A percentile compares a stretch with the other conserved stretches of the same genome.
These are phyloP conservation scores for Trichoderma sp. DNA, from an alignment of 2,329 filamentous ascomycete species.

Conservation along the genomic window DNA sequence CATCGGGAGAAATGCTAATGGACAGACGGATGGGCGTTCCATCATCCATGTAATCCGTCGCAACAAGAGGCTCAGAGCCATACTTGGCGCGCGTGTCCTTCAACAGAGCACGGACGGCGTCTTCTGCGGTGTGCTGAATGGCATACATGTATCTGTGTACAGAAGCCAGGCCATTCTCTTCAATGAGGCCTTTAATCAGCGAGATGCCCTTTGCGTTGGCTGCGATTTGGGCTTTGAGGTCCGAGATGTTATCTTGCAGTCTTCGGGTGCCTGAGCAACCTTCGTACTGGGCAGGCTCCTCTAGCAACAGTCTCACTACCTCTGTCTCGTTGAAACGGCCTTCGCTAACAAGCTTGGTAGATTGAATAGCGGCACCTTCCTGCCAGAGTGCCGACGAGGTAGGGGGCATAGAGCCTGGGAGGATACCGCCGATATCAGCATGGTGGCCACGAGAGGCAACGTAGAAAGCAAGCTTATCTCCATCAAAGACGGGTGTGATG, in stretches of 20 bases:
- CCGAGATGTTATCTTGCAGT: conserved; percentile 80
- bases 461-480: conserved; percentile 45
- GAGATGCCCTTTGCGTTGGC: conserved; percentile 85
- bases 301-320: conserved; percentile 69
- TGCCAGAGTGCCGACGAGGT: conserved; percentile 66
- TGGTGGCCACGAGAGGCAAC: conserved; percentile 64
- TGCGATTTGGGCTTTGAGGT: conserved; percentile 83
- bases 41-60: conserved; percentile 74
- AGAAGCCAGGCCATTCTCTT: conserved; percentile 70
- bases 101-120: conserved; percentile 63
- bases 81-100: conserved; percentile 24
- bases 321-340: conserved; percentile 78
- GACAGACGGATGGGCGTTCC: conserved; percentile 75
- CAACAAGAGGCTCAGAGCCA: conserved; percentile 29
- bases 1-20: conserved; percentile 71
- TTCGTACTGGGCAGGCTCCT: conserved; percentile 71
- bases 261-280: conserved; percentile 79
- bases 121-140: conserved; percentile 47
- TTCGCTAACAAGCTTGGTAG: conserved; percentile 71
- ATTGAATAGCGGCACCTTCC: conserved; percentile 65
- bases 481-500: conserved; percentile 39
- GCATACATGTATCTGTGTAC: conserved; percentile 62
- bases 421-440: conserved; percentile 67
- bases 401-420: conserved; percentile 81
- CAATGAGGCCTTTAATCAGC: conserved; percentile 69